Evolutionary conservation across 352 stramenopile species (phyloP), one percentile per base, ranked within the genome.

Genomic region (Globisporangium yorkense): DNA sequence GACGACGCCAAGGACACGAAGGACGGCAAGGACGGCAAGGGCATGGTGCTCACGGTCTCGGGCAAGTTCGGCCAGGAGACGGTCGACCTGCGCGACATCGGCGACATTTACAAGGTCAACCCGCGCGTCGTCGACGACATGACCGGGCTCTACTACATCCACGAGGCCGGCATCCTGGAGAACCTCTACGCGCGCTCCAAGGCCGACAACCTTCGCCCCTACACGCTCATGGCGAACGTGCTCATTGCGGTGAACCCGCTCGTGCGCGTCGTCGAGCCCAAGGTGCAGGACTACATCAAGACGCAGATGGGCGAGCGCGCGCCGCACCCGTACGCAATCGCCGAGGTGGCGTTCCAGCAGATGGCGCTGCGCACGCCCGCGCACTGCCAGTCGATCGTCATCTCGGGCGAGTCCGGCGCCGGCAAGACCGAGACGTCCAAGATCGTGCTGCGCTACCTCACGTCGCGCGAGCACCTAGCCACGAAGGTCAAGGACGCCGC

Each of bases 341-440:
- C 86, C 15, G 82, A 92, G 57, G 84, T 92, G n/a, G 86, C 86
- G 29, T 94, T 92, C 73, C 84, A 96, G 77, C 86, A 92, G 72
- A 92, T 92, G 84, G 80, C 81, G 41, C 71, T 92, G 55, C 79
- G 82, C 18, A 80, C 75, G n/a, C 83, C 84, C 0, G 80, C 84
- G 43, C 80, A 92, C 47, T 92, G 81, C 60, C 85, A 95, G 62
- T 89, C 76, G n/a, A 94, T 96, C 63, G 76, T 94, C 54, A 92
- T 94, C 60, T 94, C 83, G 10, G 85, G 87, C 20, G 87, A 96
- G 57, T 92, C 80, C 1, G 87, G 87, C 51, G 87, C 87, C 16
- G 87, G 87, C 10, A 96, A 96, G 70, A 96, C 86, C 7, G 86
- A 96, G 63, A 94, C 84, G 54, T 92, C 79, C 45, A 96, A 96